Conservation (phyloP, 306 rosid genomes). For the Trichosanthes cucumerina region DNA sequence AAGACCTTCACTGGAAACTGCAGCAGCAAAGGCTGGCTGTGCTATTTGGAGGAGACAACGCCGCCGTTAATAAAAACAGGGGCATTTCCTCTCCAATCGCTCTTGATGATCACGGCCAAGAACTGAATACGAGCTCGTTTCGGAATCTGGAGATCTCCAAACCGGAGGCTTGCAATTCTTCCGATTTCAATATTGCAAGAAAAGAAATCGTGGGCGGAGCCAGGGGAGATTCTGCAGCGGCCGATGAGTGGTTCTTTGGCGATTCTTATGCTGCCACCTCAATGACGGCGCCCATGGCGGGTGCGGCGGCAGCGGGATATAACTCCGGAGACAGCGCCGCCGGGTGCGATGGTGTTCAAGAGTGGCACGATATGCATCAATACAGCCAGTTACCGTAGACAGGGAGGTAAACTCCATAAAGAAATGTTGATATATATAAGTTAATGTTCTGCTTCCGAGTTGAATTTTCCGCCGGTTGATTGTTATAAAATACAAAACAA, state of each 20-base stretch:
- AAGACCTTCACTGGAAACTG: slow-evolving; percentile 93
- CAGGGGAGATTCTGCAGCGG: slow-evolving; percentile 33
- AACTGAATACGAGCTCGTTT: slow-evolving; percentile 18
- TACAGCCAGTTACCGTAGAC: slow-evolving; percentile 64
- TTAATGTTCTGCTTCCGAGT: neutral
- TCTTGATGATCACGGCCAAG: neutral
- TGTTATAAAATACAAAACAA: neutral
- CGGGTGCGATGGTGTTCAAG: slow-evolving; percentile 43
- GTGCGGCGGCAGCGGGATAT: slow-evolving; percentile 25
- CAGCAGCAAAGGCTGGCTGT: slow-evolving; percentile 81
- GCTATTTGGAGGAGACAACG: slow-evolving; percentile 35
- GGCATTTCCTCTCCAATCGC: neutral
- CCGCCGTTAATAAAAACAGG: slow-evolving; percentile 4
- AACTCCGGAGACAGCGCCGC: slow-evolving; percentile 18
- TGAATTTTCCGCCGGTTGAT: neutral
- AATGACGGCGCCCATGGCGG: slow-evolving; percentile 23
- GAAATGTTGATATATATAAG: slow-evolving; percentile 7
- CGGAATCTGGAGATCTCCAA: slow-evolving; percentile 29
- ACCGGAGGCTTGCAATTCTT: neutral
- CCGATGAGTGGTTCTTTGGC: slow-evolving; percentile 76
- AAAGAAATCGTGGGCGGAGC: slow-evolving; percentile 15
- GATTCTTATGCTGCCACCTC: slow-evolving; percentile 34
- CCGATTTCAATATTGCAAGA: slow-evolving; percentile 12
- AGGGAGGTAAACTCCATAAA: slow-evolving; percentile 2
- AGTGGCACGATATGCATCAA: slow-evolving; percentile 70